Conservation (phyloP, 306 rosid species). For the Quercus gilva region DNA sequence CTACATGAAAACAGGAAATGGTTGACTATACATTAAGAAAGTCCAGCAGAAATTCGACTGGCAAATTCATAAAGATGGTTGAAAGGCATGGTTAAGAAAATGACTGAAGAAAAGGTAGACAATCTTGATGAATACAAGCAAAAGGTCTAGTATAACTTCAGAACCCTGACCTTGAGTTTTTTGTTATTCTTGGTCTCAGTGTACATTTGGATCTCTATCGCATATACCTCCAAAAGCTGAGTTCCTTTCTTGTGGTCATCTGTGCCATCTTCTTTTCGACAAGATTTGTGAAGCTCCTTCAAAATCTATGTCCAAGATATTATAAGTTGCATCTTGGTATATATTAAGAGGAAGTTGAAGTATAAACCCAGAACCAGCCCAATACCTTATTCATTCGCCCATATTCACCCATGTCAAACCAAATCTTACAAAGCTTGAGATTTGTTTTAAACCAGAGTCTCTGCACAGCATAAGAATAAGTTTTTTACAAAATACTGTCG, state of each 20-base stretch:
- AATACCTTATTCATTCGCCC: conserved; percentile 96
- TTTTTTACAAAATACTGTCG: too few relatives aligned
- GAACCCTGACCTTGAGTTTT: conserved; percentile 79
- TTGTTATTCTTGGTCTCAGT: conserved; percentile 97
- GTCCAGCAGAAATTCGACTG: too few relatives aligned
- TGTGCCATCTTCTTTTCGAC: conserved; percentile 94
- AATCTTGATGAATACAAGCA: conserved; percentile 4
- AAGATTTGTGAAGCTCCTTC: conserved; percentile 92
- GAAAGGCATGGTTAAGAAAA: neutral
- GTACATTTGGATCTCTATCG: conserved; percentile 96
- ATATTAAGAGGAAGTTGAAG: neutral
- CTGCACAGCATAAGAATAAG: conserved; percentile 38
- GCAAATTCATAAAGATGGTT: neutral
- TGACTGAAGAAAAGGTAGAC: neutral
- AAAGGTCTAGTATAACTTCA: neutral
- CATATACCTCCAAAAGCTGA: conserved; percentile 92
- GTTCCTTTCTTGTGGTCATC: conserved; percentile 99
- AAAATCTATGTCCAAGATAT: conserved; percentile 57
- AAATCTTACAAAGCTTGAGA: conserved; percentile 97
- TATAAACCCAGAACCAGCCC: neutral
- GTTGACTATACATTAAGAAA: neutral
- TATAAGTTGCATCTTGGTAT: neutral
- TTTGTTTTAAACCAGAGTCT: conserved; percentile 98
- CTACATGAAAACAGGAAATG: neutral
- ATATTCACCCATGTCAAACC: conserved; percentile 98